phyloP scores from a whole-genome alignment of 2,329 filamentous ascomycete genomes.

The Xylariaceae sp. region DNA sequence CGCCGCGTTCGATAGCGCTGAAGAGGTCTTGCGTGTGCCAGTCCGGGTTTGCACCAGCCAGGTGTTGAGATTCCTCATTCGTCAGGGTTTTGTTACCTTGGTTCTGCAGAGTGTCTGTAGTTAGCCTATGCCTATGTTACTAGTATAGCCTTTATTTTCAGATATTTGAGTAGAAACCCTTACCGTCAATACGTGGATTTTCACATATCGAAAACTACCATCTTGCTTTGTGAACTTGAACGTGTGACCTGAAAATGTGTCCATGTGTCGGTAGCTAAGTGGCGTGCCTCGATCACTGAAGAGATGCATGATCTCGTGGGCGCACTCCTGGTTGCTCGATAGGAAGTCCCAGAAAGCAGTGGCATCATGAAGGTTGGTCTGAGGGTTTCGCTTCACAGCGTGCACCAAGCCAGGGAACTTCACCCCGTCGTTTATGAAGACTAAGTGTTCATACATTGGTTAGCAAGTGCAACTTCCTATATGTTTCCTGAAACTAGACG shows the following conservation, averaged over 20 bases:
- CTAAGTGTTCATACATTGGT: too few species aligned
- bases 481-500: too few species aligned
- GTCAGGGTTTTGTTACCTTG: constrained; percentile 66
- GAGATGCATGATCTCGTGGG: constrained; percentile 68
- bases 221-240: constrained; percentile 70
- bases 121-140: too few species aligned
- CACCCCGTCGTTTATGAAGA: constrained; percentile 74
- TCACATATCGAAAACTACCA: constrained; percentile 68
- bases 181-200: constrained; percentile 70
- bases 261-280: constrained; percentile 68
- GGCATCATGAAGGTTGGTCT: constrained; percentile 62
- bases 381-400: constrained; percentile 73
- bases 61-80: constrained; percentile 60
- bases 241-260: constrained; percentile 72
- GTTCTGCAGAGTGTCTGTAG: constrained; percentile 65
- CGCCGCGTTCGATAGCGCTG: constrained; percentile 63
- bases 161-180: too few species aligned
- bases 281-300: constrained; percentile 71
- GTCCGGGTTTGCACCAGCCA: constrained; percentile 58
- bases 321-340: constrained; percentile 65
- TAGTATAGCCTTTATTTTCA: too few species aligned
- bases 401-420: constrained; percentile 78
- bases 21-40: constrained; percentile 68
- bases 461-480: too few species aligned
- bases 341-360: constrained; percentile 72